A percentile compares a stretch with the other conserved stretches of the same genome.
Conservation (phyloP, 768 basidiomycete genomes). For the Boletus sp. region DNA sequence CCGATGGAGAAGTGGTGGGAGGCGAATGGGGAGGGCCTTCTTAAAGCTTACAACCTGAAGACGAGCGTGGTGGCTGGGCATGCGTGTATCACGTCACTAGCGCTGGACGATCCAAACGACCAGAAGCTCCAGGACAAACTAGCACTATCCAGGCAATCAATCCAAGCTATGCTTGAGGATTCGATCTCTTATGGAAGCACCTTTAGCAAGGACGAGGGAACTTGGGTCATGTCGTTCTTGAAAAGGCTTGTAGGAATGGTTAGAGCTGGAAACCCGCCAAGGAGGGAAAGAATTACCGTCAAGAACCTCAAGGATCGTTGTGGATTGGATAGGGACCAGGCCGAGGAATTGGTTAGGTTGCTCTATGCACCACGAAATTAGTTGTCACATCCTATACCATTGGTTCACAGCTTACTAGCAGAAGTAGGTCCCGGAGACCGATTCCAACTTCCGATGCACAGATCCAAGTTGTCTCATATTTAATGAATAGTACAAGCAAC, state of each 20-base stretch:
- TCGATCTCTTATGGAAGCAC: conserved; percentile 17
- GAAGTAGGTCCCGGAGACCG: neutral
- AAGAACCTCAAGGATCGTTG: conserved; percentile 16
- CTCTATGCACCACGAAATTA: conserved; percentile 6
- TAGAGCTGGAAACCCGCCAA: conserved; percentile 2
- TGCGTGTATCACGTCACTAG: conserved; percentile 30
- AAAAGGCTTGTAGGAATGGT: conserved; percentile 18
- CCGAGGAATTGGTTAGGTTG: conserved; percentile 14
- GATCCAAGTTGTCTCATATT: neutral
- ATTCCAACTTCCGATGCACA: neutral
- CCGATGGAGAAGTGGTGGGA: conserved; percentile 36
- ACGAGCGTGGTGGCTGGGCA: conserved; percentile 20
- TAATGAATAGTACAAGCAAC: neutral
- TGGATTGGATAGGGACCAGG: conserved; percentile 18
- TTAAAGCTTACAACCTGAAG: conserved; percentile 8
- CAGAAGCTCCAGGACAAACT: conserved; percentile 5
- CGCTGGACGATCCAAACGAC: neutral
- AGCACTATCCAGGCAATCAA: conserved; percentile 12
- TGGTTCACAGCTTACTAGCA: neutral
- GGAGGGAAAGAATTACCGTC: conserved; percentile 8
- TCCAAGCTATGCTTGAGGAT: conserved; percentile 22
- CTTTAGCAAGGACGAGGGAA: conserved; percentile 13
- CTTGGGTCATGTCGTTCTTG: conserved; percentile 27
- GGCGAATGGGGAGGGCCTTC: conserved; percentile 15
- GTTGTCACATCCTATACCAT: neutral